phyloP scores from a whole-genome alignment of 139 green algal genomes.

The Zygnema cylindricum region DNA sequence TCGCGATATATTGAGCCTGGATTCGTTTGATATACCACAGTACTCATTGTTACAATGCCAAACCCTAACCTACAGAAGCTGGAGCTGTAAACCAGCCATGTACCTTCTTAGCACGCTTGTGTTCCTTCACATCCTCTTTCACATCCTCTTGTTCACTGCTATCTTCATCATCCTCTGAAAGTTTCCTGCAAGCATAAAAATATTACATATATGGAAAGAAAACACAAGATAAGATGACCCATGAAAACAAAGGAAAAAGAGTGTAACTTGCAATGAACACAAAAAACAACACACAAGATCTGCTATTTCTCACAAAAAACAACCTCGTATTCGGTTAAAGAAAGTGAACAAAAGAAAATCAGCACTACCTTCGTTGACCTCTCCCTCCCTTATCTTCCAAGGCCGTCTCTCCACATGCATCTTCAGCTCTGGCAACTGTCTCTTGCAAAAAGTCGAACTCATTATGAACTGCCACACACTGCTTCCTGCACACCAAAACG shows the following conservation, averaged over 20 bases:
- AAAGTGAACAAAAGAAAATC: slow-evolving; percentile 19
- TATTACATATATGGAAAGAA: no score
- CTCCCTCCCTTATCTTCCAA: neutral
- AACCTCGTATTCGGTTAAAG: no score
- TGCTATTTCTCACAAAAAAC: no score
- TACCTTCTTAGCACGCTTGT: neutral
- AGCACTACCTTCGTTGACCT: neutral
- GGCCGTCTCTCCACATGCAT: slow-evolving; percentile 7
- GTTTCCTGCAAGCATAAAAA: slow-evolving; percentile 12
- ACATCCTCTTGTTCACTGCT: neutral
- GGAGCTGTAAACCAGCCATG: no score
- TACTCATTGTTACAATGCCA: no score
- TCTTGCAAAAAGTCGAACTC: slow-evolving; percentile 39
- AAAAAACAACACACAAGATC: no score
- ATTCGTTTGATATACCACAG: no score
- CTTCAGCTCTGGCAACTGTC: slow-evolving; percentile 30
- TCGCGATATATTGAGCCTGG: no score
- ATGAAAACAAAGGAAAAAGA: no score
- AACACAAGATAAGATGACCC: no score
- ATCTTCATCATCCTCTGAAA: slow-evolving; percentile 17
- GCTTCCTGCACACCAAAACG: slow-evolving; percentile 21
- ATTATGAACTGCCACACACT: slow-evolving; percentile 23
- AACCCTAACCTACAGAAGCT: no score
- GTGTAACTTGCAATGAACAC: no score
- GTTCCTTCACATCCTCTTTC: neutral